Conservation (phyloP, 2,329 filamentous ascomycete species). For the Penicillium sp. region DNA sequence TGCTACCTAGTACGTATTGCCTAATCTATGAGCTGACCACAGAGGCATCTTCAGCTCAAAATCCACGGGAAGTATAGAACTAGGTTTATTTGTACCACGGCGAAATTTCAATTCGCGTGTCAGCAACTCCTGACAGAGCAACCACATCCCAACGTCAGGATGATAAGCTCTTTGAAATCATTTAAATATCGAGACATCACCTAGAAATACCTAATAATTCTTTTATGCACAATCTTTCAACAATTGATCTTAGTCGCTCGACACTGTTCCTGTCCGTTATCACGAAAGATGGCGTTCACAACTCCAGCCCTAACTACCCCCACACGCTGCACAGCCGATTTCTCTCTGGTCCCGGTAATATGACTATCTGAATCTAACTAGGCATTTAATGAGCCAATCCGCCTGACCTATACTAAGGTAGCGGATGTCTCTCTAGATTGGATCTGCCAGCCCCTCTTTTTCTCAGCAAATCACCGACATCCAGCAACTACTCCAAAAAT, state of each 20-base stretch:
- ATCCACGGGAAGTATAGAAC: neutral
- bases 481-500: conserved; percentile 74
- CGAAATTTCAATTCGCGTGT: neutral
- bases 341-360: conserved; percentile 71
- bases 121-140: neutral
- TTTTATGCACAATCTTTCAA: neutral
- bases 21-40: too few relatives aligned
- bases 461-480: conserved; percentile 81
- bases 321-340: conserved; percentile 74
- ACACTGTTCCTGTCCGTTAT: neutral
- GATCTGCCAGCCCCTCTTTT: conserved; percentile 70
- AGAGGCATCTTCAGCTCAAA: neutral
- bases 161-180: neutral
- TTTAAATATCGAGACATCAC: neutral
- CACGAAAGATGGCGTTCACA: conserved; percentile 14
- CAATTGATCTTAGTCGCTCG: neutral
- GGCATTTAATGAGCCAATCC: neutral
- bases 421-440: conserved; percentile 51
- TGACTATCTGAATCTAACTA: neutral
- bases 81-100: neutral
- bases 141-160: conserved; percentile 1
- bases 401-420: neutral
- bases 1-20: too few relatives aligned
- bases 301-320: conserved; percentile 55
- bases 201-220: neutral